Evolutionary conservation across 306 rosid species (phyloP).

Genomic region (Casuarina glauca): DNA sequence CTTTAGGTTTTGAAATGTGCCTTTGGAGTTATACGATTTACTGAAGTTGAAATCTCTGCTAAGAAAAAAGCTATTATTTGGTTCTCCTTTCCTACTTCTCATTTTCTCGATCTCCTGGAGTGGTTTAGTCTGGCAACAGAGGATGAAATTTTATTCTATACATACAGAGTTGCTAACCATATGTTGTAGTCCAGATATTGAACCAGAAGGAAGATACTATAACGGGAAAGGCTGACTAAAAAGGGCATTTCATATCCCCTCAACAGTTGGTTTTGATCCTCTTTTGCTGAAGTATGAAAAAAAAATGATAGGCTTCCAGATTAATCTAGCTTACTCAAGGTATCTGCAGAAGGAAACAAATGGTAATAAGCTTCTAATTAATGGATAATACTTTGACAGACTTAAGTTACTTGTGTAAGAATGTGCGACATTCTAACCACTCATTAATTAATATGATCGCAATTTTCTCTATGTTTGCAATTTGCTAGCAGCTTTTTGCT

Average conservation of each 20-base stretch:
- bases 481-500: neutral
- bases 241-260: neutral
- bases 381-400: neutral
- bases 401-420: neutral
- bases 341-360: conserved; percentile 1
- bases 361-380: neutral
- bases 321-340: neutral
- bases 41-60: neutral
- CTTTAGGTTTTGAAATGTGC: neutral
- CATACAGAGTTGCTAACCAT: neutral
- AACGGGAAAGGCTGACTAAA: neutral
- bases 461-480: neutral
- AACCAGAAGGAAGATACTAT: neutral
- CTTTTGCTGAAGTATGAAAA: neutral
- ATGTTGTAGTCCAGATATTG: neutral
- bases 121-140: neutral
- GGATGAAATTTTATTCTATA: neutral
- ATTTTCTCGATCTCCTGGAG: neutral
- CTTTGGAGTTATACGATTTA: neutral
- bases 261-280: neutral
- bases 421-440: neutral
- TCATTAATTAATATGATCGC: neutral
- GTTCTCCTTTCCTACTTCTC: neutral
- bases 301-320: neutral
- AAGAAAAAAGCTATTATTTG: neutral